These are phyloP conservation scores for Paecilomyces dactylethromorphus DNA, from an alignment of 2,329 filamentous ascomycete species.

Conservation along the genomic window DNA sequence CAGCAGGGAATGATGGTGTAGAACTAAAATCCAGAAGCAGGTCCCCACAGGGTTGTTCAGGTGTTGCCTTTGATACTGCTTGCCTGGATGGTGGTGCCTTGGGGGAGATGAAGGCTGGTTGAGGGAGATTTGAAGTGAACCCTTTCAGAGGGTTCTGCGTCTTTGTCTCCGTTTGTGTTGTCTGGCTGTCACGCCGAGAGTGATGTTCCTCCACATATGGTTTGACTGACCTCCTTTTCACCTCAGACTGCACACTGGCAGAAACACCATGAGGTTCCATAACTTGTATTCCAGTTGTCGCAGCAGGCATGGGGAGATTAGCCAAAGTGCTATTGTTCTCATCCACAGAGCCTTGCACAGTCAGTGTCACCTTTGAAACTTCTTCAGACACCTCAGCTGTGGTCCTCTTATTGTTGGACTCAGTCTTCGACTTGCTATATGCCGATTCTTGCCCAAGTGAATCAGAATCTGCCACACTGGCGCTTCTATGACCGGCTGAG, in stretches of 20 bases:
- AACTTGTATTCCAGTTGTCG: not conserved
- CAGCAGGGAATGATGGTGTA: conserved; percentile 6
- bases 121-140: conserved; percentile 14
- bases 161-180: not conserved
- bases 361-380: not conserved
- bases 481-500: not conserved
- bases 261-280: not conserved
- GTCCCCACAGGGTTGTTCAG: not conserved
- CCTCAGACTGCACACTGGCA: not conserved
- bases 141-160: conserved; percentile 2
- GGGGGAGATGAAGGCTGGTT: conserved; percentile 5
- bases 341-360: not conserved
- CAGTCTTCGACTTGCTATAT: not conserved
- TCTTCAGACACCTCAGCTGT: not conserved
- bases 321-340: not conserved
- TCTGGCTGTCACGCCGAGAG: not conserved
- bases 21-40: conserved; percentile 15
- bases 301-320: not conserved
- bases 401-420: not conserved
- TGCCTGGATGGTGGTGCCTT: not conserved
- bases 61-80: not conserved
- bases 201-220: not conserved
- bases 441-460: not conserved
- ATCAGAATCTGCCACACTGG: not conserved
- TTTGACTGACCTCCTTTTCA: not conserved